Evolutionary conservation across 805 yeast species (phyloP), one percentile per base, ranked within the genome.

Genomic region (Metschnikowia picachoensis): DNA sequence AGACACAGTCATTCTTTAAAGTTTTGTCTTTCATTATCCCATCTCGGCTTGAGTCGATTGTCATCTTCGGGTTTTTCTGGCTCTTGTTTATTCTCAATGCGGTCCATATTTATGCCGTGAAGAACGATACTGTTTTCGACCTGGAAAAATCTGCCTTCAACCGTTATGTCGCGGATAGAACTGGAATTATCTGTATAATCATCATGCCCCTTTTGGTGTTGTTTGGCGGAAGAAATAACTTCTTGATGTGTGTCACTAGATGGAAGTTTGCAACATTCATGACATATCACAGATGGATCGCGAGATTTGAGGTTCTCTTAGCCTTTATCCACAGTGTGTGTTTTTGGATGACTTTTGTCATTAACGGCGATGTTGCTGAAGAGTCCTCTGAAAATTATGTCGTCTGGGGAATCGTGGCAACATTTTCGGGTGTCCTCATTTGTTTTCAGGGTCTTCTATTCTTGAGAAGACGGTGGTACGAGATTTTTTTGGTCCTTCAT

Each of bases 11-110:
- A 2, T 42, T 46, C 16, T 29, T 44, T 28, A 30, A 28, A n/a
- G 12, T 64, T 8, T 53, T 65, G 12, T 60, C 60, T 15, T 53
- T 48, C 29, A 52, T 68, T 39, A 59, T 68, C 11, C 72, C 74
- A 8, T 60, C 66, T 11, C 47, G 55, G 35, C 20, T 60, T 46
- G 62, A 66, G 61, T 50, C 65, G 46, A 36, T 49, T 50, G 45
- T 43, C 52, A 35, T 52, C 53, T 17, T 44, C 55, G 43, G 65
- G 53, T 61, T 52, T 37, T 50, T 54, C 39, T 45, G 49, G 49
- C 41, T 50, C 31, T 29, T 50, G 43, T 47, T 54, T 15, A 46
- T 43, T n/a, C 29, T 52, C 16, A 42, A 35, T 27, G 55, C 53
- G 10, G 51, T 44, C 39, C 33, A 35, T 2, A 42, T 52, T 17